phyloP scores from a whole-genome alignment of 257 asterid species.

The Galeopsis tetrahit region DNA sequence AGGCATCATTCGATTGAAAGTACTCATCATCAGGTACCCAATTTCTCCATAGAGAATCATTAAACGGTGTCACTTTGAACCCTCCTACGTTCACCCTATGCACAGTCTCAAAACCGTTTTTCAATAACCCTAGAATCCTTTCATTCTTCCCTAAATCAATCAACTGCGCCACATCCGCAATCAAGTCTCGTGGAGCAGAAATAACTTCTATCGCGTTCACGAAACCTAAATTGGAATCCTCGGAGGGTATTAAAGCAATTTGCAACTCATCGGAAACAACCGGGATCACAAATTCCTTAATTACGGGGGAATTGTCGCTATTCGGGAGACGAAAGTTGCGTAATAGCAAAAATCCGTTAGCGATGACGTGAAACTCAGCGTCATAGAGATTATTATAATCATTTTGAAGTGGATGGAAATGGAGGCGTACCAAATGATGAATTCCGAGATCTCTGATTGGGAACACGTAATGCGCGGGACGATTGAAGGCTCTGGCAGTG shows the following conservation, averaged over 20 bases:
- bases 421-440: conserved; percentile 84
- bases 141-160: conserved; percentile 53
- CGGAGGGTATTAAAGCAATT: conserved; percentile 57
- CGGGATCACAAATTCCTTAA: conserved; percentile 76
- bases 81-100: conserved; percentile 92
- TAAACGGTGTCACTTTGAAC: conserved; percentile 84
- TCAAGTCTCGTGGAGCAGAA: conserved; percentile 79
- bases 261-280: conserved; percentile 54
- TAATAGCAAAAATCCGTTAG: conserved; percentile 67
- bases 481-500: conserved; percentile 70
- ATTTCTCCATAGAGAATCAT: conserved; percentile 93
- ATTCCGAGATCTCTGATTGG: conserved; percentile 54
- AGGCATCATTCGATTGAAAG: conserved; percentile 42
- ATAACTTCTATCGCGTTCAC: conserved; percentile 88
- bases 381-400: conserved; percentile 30
- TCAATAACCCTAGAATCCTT: conserved; percentile 59
- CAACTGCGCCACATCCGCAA: conserved; percentile 66
- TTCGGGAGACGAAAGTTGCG: conserved; percentile 50
- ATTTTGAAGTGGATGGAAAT: conserved; percentile 48
- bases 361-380: conserved; percentile 81
- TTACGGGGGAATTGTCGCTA: conserved; percentile 28
- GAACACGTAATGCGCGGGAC: conserved; percentile 66
- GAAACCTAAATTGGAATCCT: conserved; percentile 57
- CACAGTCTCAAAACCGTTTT: conserved; percentile 75
- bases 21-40: conserved; percentile 77